Percentiles rank a stretch among this genome's conserved stretches.
Evolutionary conservation across 2,329 filamentous ascomycete species (phyloP).

Genomic region (Ramichloridium luteum): DNA sequence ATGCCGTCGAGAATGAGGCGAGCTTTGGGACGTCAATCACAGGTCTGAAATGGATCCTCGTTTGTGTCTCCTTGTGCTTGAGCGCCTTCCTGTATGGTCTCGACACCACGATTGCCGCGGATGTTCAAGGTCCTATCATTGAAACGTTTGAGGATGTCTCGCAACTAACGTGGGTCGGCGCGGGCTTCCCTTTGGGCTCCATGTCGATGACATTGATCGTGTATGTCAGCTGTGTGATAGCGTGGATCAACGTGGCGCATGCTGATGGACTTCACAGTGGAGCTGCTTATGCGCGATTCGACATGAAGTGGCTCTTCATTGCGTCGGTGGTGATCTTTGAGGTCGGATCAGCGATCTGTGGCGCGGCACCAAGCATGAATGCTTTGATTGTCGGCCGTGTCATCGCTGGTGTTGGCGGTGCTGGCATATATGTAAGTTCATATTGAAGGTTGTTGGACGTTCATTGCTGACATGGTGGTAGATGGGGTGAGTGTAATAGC

Average conservation of each 20-base stretch:
- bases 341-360: constrained; percentile 22
- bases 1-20: too few species aligned
- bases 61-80: constrained; percentile 2
- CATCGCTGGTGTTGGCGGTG: constrained; percentile 21
- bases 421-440: constrained; percentile 22
- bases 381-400: constrained; percentile 24
- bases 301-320: constrained; percentile 21
- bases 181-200: constrained; percentile 5
- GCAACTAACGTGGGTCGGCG: constrained; percentile 4
- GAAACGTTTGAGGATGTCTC: constrained; percentile 3
- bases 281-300: constrained; percentile 10
- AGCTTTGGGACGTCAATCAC: too few species aligned
- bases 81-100: constrained; percentile 5
- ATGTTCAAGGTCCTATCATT: constrained; percentile 6
- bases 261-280: background rate
- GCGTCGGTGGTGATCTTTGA: constrained; percentile 17
- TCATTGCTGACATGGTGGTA: too few species aligned
- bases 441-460: too few species aligned
- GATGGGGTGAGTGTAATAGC: too few species aligned
- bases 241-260: too few species aligned
- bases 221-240: too few species aligned
- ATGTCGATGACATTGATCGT: constrained; percentile 5
- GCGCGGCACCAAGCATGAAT: constrained; percentile 22
- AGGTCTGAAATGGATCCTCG: constrained; percentile 8
- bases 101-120: constrained; percentile 7